Conservation (phyloP, 371 early-diverging fungal genomes). For the Rhizopus arrhizus region DNA sequence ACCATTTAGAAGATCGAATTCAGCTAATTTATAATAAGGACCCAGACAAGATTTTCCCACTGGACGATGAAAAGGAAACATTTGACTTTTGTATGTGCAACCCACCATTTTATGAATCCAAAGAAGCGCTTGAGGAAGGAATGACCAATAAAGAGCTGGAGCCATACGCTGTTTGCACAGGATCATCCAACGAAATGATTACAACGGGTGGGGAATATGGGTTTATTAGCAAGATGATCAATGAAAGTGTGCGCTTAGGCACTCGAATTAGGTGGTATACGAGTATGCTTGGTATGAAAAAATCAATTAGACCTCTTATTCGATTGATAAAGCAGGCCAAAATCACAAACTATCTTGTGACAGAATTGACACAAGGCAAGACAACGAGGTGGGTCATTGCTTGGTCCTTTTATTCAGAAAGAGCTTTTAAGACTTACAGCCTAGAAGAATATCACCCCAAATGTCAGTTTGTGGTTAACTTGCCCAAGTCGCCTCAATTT, state of each 20-base stretch:
- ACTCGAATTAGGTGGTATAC: conserved; percentile 64
- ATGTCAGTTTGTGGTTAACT: conserved; percentile 26
- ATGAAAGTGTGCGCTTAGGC: conserved; percentile 54
- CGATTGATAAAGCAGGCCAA: conserved; percentile 35
- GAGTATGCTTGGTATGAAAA: conserved; percentile 62
- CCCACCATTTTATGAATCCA: conserved; percentile 69
- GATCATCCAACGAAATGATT: conserved; percentile 62
- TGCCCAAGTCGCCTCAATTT: conserved; percentile 13
- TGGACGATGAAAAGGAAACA: conserved; percentile 9
- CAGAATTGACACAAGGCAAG: conserved; percentile 58
- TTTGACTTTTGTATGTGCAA: conserved; percentile 75
- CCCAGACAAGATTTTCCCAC: conserved; percentile 32
- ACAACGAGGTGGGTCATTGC: conserved; percentile 70
- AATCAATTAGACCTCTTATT: conserved; percentile 47
- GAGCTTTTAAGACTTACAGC: conserved; percentile 27
- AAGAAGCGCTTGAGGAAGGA: conserved; percentile 47
- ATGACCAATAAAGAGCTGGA: conserved; percentile 42
- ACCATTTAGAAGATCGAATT: conserved; percentile 51
- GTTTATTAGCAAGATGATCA: conserved; percentile 59
- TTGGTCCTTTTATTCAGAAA: conserved; percentile 59
- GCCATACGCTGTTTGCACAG: conserved; percentile 65
- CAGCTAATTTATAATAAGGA: conserved; percentile 38
- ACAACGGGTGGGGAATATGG: conserved; percentile 67
- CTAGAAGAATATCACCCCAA: conserved; percentile 38
- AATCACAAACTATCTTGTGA: conserved; percentile 51